These are phyloP conservation scores for Furcasterigmium furcatum DNA, from an alignment of 2,329 filamentous ascomycete species.

Conservation along the genomic window DNA sequence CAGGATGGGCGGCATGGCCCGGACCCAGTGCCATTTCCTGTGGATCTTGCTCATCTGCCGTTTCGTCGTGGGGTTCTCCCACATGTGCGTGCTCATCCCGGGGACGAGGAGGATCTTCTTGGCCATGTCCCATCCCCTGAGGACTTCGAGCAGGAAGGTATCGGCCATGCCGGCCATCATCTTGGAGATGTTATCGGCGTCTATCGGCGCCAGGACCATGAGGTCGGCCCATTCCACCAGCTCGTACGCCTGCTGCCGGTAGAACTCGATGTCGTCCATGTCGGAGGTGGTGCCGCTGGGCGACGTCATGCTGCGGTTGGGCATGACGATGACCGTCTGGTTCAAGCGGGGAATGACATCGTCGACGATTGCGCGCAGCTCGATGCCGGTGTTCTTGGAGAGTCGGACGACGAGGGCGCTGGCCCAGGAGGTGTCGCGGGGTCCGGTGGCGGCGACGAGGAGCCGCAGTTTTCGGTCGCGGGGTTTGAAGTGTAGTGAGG, in stretches of 20 bases:
- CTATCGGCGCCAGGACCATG: slow-evolving; percentile 78
- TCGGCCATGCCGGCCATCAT: slow-evolving; percentile 85
- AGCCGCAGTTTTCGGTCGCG: slow-evolving; percentile 51
- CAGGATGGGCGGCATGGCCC: slow-evolving; percentile 74
- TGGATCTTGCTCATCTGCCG: slow-evolving; percentile 82
- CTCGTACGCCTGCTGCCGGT: slow-evolving; percentile 54
- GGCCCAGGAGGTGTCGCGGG: slow-evolving; percentile 62
- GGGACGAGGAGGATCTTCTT: slow-evolving; percentile 85
- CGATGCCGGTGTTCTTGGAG: slow-evolving; percentile 61
- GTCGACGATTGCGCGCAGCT: slow-evolving; percentile 61
- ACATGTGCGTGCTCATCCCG: slow-evolving; percentile 85
- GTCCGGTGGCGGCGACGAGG: slow-evolving; percentile 63
- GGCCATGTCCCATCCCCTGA: slow-evolving; percentile 82
- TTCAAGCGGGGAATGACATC: slow-evolving; percentile 61
- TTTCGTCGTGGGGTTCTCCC: slow-evolving; percentile 86
- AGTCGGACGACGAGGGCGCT: slow-evolving; percentile 64
- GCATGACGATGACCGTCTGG: slow-evolving; percentile 59
- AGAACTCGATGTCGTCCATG: slow-evolving; percentile 48
- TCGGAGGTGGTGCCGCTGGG: slow-evolving; percentile 20
- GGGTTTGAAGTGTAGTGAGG: slow-evolving; percentile 29
- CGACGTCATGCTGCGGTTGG: slow-evolving; percentile 44
- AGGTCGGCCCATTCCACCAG: slow-evolving; percentile 86
- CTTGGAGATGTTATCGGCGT: slow-evolving; percentile 79
- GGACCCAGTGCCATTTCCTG: slow-evolving; percentile 83
- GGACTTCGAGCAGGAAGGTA: slow-evolving; percentile 74